Evolutionary conservation across 495 filamentous ascomycete species (phyloP).

Genomic region (Aspergillus egyptiacus): DNA sequence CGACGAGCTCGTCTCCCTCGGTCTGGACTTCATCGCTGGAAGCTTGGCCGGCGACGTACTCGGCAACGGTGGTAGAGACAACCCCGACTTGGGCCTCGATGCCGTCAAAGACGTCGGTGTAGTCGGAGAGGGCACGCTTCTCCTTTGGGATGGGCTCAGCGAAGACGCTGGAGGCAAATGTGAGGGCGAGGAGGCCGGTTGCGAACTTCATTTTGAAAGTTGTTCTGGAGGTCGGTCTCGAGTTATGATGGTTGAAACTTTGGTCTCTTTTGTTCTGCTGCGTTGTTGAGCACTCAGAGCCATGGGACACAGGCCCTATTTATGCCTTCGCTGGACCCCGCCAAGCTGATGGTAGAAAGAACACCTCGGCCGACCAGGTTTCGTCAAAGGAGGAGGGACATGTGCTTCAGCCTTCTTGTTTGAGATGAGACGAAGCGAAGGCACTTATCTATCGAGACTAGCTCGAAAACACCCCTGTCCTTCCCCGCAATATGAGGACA

Average conservation of each 20-base stretch:
- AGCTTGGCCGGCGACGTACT: conserved; percentile 26
- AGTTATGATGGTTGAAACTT: background rate
- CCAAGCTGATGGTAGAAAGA: background rate
- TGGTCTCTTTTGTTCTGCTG: background rate
- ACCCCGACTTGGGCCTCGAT: conserved; percentile 27
- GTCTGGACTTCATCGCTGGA: conserved; percentile 17
- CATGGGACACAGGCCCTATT: background rate
- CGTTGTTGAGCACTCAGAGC: background rate
- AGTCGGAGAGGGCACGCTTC: conserved; percentile 27
- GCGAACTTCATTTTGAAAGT: conserved; percentile 9
- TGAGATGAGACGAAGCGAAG: background rate
- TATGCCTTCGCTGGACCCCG: background rate
- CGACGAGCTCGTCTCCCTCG: conserved; percentile 24
- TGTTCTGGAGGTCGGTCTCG: background rate
- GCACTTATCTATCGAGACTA: background rate
- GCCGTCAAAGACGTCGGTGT: conserved; percentile 25
- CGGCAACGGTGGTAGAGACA: conserved; percentile 30
- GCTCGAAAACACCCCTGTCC: background rate
- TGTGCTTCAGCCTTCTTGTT: background rate
- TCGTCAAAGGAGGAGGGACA: background rate
- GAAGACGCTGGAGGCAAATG: conserved; percentile 3
- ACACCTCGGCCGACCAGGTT: background rate
- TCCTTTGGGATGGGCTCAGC: conserved; percentile 11
- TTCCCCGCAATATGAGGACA: conserved; percentile 4
- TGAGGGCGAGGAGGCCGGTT: background rate